A percentile compares a stretch with the other conserved stretches of the same genome.
phyloP scores from a whole-genome alignment of 129 eudicot genomes.

The Ambrosia artemisiifolia region DNA sequence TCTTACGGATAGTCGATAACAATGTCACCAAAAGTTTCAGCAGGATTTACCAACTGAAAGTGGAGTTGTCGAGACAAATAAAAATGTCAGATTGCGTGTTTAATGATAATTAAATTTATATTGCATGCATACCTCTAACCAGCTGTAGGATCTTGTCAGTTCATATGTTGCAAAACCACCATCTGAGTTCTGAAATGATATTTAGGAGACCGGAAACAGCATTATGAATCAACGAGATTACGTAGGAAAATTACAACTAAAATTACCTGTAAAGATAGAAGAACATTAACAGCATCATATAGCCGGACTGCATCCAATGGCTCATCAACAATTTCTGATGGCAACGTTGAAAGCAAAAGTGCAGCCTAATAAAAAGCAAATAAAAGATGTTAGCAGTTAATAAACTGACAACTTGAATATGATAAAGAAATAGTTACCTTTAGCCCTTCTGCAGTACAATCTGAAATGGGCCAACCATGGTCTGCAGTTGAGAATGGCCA shows the following conservation, averaged over 20 bases:
- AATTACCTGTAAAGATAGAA: slow-evolving; percentile 81
- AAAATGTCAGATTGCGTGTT: slow-evolving; percentile 19
- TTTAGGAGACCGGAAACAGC: background rate
- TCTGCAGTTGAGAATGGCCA: slow-evolving; percentile 99
- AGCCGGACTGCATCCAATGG: slow-evolving; percentile 56
- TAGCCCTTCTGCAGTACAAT: slow-evolving; percentile 93
- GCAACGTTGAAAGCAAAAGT: slow-evolving; percentile 66
- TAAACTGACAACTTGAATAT: background rate
- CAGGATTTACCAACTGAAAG: slow-evolving; percentile 81
- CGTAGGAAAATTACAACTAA: background rate
- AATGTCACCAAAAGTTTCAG: slow-evolving; percentile 97
- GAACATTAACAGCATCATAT: slow-evolving; percentile 81
- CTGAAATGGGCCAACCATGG: slow-evolving; percentile 99
- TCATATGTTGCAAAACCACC: slow-evolving; percentile 98
- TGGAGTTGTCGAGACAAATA: slow-evolving; percentile 11
- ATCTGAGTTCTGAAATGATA: slow-evolving; percentile 54
- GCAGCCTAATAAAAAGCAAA: slow-evolving; percentile 50
- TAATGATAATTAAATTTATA: background rate
- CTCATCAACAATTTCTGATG: slow-evolving; percentile 71
- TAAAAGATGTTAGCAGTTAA: slow-evolving; percentile 3
- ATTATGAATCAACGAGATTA: slow-evolving; percentile 7
- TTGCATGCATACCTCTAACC: slow-evolving; percentile 74
- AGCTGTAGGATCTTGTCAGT: slow-evolving; percentile 84
- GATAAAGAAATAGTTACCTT: slow-evolving; percentile 47
- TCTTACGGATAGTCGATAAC: slow-evolving; percentile 97